These are phyloP conservation scores for Kwoniella shivajii DNA, from an alignment of 1,284 basidiomycete species.

Conservation along the genomic window DNA sequence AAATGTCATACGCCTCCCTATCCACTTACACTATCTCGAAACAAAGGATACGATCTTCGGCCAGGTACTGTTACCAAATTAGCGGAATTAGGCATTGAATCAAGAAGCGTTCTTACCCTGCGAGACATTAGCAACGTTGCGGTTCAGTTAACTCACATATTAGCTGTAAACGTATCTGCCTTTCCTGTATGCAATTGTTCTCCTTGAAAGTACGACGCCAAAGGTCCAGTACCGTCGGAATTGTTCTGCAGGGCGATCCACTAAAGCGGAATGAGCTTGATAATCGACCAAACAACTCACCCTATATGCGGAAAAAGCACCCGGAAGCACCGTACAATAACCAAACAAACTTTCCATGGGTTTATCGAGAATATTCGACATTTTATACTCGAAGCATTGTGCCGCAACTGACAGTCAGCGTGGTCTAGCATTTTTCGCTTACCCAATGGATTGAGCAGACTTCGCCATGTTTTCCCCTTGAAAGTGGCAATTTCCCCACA, in stretches of 20 bases:
- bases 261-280: conserved; percentile 48
- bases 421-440: conserved; percentile 28
- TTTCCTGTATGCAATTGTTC: conserved; percentile 87
- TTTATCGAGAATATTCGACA: conserved; percentile 89
- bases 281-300: conserved; percentile 37
- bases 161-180: conserved; percentile 90
- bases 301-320: conserved; percentile 87
- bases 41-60: conserved; percentile 82
- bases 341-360: conserved; percentile 91
- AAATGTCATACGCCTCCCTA: not conserved
- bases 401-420: conserved; percentile 68
- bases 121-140: conserved; percentile 3
- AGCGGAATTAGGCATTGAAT: too few species aligned
- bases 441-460: conserved; percentile 82
- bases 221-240: conserved; percentile 77
- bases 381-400: conserved; percentile 92
- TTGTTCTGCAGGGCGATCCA: conserved; percentile 70
- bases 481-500: conserved; percentile 93
- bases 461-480: conserved; percentile 83
- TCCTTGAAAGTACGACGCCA: conserved; percentile 96
- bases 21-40: conserved; percentile 79
- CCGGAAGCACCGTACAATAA: conserved; percentile 77
- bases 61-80: conserved; percentile 35
- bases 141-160: conserved; percentile 47
- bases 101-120: conserved; percentile 22